Conservation (phyloP, 179 eudicot species). For the Beta lomatogona region DNA sequence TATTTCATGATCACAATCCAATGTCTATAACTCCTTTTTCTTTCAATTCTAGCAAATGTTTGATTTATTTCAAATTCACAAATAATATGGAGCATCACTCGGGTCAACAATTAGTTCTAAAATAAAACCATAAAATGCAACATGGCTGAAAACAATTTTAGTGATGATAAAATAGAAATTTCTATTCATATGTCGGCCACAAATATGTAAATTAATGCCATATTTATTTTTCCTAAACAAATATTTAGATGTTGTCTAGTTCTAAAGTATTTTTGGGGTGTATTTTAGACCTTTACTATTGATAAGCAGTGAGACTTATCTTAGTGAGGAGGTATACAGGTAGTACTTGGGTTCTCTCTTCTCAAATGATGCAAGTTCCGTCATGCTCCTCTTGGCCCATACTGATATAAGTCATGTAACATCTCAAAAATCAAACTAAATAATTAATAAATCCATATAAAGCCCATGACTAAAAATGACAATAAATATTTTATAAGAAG, state of each 20-base stretch:
- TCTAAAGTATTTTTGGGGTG: not conserved
- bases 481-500: not conserved
- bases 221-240: too few relatives aligned
- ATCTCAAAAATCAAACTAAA: not conserved
- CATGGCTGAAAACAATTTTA: too few relatives aligned
- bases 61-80: too few relatives aligned
- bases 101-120: too few relatives aligned
- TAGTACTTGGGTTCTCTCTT: not conserved
- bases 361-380: not conserved
- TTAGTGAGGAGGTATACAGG: not conserved
- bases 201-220: too few relatives aligned
- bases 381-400: not conserved
- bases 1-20: too few relatives aligned
- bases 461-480: not conserved
- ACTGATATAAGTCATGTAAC: not conserved
- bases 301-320: slow-evolving; percentile 19
- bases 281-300: not conserved
- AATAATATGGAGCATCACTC: too few relatives aligned
- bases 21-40: too few relatives aligned
- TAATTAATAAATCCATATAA: slow-evolving; percentile 2
- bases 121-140: too few relatives aligned
- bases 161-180: too few relatives aligned
- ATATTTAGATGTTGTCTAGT: not conserved
- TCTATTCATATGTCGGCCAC: too few relatives aligned
- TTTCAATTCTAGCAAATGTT: too few relatives aligned